Percentiles rank a stretch among this genome's conserved stretches.
Conservation (phyloP, 2,329 filamentous ascomycete genomes). For the Fusarium succisae region DNA sequence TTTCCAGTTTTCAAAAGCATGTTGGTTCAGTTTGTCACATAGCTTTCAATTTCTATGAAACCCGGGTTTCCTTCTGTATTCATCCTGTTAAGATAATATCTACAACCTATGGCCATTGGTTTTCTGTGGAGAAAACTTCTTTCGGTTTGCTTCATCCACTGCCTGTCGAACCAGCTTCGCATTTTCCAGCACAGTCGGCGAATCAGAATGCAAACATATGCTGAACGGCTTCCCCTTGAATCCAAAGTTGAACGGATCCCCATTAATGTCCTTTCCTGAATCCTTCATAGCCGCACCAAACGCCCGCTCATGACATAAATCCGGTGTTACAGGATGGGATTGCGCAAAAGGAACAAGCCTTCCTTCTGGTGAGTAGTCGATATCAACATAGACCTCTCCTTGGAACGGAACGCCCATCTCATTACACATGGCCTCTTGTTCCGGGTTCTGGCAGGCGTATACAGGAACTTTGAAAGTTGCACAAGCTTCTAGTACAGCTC, state of each 20-base stretch:
- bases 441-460: slow-evolving; percentile 33
- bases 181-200: not conserved
- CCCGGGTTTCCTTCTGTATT: not conserved
- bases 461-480: slow-evolving; percentile 43
- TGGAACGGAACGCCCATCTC: not conserved
- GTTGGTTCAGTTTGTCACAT: accelerated
- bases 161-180: not conserved
- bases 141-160: not conserved
- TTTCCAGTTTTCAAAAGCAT: not conserved
- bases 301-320: not conserved
- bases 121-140: not conserved
- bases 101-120: not conserved
- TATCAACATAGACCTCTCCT: not conserved
- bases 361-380: not conserved
- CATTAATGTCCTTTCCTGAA: not conserved
- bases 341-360: not conserved
- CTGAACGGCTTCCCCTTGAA: not conserved
- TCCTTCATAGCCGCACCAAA: not conserved
- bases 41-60: not conserved
- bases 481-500: slow-evolving; percentile 43
- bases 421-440: not conserved
- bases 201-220: not conserved
- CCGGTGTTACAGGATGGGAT: not conserved
- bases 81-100: not conserved
- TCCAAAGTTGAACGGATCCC: not conserved